Evolutionary conservation across 1,284 basidiomycete species (phyloP).

Genomic region (Ceratobasidium theobromae): DNA sequence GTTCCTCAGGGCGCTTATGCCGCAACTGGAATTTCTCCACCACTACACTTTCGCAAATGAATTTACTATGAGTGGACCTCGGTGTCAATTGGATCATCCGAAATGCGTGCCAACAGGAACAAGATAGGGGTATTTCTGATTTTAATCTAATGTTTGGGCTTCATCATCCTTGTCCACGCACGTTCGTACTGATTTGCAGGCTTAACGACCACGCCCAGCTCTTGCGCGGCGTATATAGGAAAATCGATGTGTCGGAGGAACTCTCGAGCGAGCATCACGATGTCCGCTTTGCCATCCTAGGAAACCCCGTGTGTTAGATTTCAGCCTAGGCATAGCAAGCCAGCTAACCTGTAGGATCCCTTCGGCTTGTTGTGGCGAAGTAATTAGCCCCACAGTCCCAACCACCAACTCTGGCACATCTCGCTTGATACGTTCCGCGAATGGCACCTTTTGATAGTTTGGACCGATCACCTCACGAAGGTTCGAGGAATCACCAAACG

Average conservation of each 20-base stretch:
- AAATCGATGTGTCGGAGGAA: conserved; percentile 60
- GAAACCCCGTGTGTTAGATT: conserved; percentile 67
- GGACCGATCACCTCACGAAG: not conserved
- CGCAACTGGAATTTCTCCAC: too few species aligned
- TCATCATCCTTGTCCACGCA: conserved; percentile 56
- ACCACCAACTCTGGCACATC: conserved; percentile 57
- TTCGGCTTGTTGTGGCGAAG: conserved; percentile 63
- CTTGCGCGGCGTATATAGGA: conserved; percentile 49
- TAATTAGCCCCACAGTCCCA: conserved; percentile 73
- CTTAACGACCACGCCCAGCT: conserved; percentile 59
- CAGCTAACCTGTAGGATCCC: conserved; percentile 50
- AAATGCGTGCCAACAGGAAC: too few species aligned
- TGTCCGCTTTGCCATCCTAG: conserved; percentile 51
- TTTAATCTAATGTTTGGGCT: conserved; percentile 32
- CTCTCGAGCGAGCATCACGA: conserved; percentile 69
- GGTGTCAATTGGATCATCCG: too few species aligned
- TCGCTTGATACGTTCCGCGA: conserved; percentile 68
- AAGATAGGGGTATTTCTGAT: too few species aligned
- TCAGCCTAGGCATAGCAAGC: not conserved
- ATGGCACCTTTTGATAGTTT: conserved; percentile 54
- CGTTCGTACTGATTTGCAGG: conserved; percentile 65
- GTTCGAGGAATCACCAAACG: not conserved
- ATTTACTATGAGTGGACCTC: too few species aligned
- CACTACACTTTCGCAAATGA: too few species aligned
- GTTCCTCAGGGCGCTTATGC: too few species aligned